These are phyloP conservation scores for Takashimella tepidaria DNA, from an alignment of 1,284 basidiomycete genomes.

Conservation along the genomic window DNA sequence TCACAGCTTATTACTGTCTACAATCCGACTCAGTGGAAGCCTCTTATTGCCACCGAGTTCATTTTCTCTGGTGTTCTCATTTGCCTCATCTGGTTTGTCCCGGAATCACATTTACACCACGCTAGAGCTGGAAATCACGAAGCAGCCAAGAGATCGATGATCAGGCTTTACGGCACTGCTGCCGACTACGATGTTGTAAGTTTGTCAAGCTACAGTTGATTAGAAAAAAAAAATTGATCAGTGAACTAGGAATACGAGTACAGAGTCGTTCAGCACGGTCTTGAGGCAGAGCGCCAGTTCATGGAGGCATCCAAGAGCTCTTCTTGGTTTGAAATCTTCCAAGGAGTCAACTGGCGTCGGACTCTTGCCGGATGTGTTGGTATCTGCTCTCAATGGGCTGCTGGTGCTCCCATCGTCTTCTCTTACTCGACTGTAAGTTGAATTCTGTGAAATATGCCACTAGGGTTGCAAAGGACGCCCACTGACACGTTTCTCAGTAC, in stretches of 20 bases:
- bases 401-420: slow-evolving; percentile 25
- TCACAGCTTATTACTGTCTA: slow-evolving; percentile 11
- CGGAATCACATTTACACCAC: slow-evolving; percentile 18
- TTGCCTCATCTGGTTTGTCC: slow-evolving; percentile 7
- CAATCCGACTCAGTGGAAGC: slow-evolving; percentile 14
- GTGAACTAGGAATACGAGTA: slow-evolving; percentile 28
- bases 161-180: slow-evolving; percentile 15
- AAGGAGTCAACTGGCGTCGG: slow-evolving; percentile 20
- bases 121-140: slow-evolving; percentile 13
- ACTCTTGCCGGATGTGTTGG: slow-evolving; percentile 22
- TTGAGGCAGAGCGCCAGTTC: slow-evolving; percentile 14
- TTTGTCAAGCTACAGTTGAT: no score
- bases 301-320: background rate
- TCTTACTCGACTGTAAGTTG: slow-evolving; percentile 19
- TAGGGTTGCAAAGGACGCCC: no score
- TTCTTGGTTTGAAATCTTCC: slow-evolving; percentile 21
- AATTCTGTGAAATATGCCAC: no score
- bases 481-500: slow-evolving; percentile 9
- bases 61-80: slow-evolving; percentile 19
- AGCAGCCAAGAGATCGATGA: slow-evolving; percentile 15
- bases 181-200: slow-evolving; percentile 21
- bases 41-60: slow-evolving; percentile 21
- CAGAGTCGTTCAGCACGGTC: slow-evolving; percentile 17
- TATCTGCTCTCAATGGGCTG: slow-evolving; percentile 18
- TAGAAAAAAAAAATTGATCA: no score